Percentiles rank a stretch among this genome's conserved stretches.
phyloP scores from a whole-genome alignment of 495 filamentous ascomycete species.

The Xylaria scruposa region DNA sequence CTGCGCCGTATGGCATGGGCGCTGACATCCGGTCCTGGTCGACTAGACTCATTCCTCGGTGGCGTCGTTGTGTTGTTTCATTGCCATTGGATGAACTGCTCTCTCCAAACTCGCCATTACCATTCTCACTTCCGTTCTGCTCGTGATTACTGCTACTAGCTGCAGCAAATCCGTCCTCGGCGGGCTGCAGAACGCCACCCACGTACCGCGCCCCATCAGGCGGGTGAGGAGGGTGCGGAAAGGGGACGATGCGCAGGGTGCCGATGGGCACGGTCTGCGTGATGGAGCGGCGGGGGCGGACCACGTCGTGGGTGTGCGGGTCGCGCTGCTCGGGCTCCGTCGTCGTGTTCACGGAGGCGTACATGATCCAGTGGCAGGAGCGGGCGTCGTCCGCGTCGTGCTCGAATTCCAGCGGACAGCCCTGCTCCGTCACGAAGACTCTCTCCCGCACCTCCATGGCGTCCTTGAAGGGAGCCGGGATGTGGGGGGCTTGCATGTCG shows the following conservation, averaged over 20 bases:
- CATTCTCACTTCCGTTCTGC: background rate
- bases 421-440: conserved; percentile 83
- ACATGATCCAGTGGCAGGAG: conserved; percentile 82
- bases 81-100: conserved; percentile 15
- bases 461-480: conserved; percentile 71
- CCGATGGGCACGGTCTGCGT: conserved; percentile 63
- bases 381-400: conserved; percentile 79
- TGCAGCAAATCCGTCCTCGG: background rate
- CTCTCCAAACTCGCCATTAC: conserved; percentile 18
- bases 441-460: conserved; percentile 77
- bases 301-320: conserved; percentile 35
- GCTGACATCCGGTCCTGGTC: conserved; percentile 29
- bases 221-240: conserved; percentile 70
- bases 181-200: conserved; percentile 37
- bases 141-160: no score
- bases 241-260: conserved; percentile 79
- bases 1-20: conserved; percentile 42
- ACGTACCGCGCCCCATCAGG: conserved; percentile 50
- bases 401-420: conserved; percentile 69
- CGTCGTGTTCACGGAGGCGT: conserved; percentile 59
- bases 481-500: conserved; percentile 51
- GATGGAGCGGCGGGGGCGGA: conserved; percentile 44
- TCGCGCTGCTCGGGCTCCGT: conserved; percentile 43
- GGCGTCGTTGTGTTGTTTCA: background rate
- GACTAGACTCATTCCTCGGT: background rate